Evolutionary conservation across 2,329 filamentous ascomycete genomes (phyloP).

Genomic region (Sclerotinia borealis): DNA sequence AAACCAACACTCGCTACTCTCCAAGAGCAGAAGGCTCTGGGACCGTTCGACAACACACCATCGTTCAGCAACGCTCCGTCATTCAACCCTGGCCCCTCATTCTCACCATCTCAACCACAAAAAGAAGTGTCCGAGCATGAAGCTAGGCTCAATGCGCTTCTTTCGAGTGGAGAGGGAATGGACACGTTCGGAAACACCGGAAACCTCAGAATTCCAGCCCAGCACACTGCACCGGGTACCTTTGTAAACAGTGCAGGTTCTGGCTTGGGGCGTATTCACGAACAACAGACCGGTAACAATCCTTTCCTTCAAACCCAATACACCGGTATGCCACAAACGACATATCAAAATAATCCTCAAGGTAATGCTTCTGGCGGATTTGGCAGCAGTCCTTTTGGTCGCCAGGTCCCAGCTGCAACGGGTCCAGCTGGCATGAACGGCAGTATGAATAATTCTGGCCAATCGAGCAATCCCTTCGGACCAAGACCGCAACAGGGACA

Average conservation of each 20-base stretch:
- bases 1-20: constrained; percentile 69
- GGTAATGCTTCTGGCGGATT: constrained; percentile 30
- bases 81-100: constrained; percentile 41
- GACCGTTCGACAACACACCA: constrained; percentile 28
- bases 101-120: constrained; percentile 41
- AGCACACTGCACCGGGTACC: constrained; percentile 91
- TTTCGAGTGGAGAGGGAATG: constrained; percentile 83
- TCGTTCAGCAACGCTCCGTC: constrained; percentile 47
- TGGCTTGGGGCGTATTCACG: constrained; percentile 62
- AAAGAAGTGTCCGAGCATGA: constrained; percentile 57
- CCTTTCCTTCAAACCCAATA: constrained; percentile 83
- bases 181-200: constrained; percentile 98
- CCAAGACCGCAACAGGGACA: constrained; percentile 44
- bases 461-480: constrained; percentile 51
- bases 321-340: constrained; percentile 64
- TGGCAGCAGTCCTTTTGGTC: constrained; percentile 23
- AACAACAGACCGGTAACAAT: constrained; percentile 64
- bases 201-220: constrained; percentile 87
- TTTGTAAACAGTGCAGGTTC: constrained; percentile 94
- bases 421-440: constrained; percentile 52
- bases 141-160: constrained; percentile 76
- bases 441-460: constrained; percentile 35
- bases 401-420: constrained; percentile 49
- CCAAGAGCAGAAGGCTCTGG: constrained; percentile 77
- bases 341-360: constrained; percentile 43